Evolutionary conservation across 225 moss, liverwort and hornwort species (phyloP).

Genomic region (Polytrichum formosum): DNA sequence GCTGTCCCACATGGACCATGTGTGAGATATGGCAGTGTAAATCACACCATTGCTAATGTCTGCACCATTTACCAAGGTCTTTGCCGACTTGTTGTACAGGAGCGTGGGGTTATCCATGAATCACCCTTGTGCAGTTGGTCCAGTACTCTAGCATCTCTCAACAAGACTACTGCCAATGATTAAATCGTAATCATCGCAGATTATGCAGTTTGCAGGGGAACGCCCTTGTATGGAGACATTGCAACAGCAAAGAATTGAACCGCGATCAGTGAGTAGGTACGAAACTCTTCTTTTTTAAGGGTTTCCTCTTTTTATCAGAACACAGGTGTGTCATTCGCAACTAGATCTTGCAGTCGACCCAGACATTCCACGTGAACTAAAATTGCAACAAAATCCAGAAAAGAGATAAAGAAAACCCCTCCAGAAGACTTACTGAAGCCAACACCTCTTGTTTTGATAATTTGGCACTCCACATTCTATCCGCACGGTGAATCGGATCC

Average conservation of each 20-base stretch:
- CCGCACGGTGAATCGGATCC: too few relatives aligned
- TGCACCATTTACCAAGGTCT: constrained; percentile 13
- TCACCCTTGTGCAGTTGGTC: not conserved
- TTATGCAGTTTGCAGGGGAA: not conserved
- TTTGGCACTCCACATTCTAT: too few relatives aligned
- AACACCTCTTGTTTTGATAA: too few relatives aligned
- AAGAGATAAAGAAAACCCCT: too few relatives aligned
- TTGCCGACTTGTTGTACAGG: constrained; percentile 6
- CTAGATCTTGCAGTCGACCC: too few relatives aligned
- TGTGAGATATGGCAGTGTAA: constrained; percentile 10
- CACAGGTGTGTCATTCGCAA: too few relatives aligned
- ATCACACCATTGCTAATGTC: constrained; percentile 7
- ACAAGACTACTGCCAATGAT: not conserved
- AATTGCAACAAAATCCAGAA: too few relatives aligned
- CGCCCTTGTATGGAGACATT: not conserved
- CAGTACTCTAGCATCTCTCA: not conserved
- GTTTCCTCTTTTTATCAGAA: too few relatives aligned
- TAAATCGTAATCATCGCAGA: not conserved
- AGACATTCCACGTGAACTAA: too few relatives aligned
- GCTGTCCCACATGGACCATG: constrained; percentile 15
- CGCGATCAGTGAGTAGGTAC: not conserved
- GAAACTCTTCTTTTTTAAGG: too few relatives aligned
- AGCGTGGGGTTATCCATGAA: constrained; percentile 8
- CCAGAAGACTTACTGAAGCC: too few relatives aligned
- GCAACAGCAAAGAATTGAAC: not conserved